Evolutionary conservation across 495 filamentous ascomycete species (phyloP), one percentile per base, ranked within the genome.

Genomic region (Cladorrhinum samala): DNA sequence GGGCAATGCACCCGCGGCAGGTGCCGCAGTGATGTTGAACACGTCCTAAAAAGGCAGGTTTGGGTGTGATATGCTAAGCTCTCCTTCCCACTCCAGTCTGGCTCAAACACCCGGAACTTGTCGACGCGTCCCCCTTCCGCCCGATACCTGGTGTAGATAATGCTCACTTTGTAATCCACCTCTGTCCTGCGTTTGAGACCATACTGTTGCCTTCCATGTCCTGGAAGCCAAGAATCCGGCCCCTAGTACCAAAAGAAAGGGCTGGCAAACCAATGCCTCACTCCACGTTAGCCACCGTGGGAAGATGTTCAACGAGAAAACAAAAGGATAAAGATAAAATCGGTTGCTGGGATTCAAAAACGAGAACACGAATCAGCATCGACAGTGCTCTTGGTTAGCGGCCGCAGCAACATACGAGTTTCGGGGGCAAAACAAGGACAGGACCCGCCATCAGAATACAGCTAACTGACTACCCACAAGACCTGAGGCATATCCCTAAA

Each of bases 171-270:
- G n/a, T n/a, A n/a, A n/a, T n/a, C n/a, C n/a, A n/a, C n/a, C n/a
- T 33, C 27, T 33, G 27, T 33, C 27, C 7, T 49, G 33, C 49
- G 61, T 63, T 63, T 63, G 61, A 63, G 61, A 63, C 61, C 61
- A 54, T 51, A 38, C 19, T 53, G 58, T 47, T 40, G 53, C 55
- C 42, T 48, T 46, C 48, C 58, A 19, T 48, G 55, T 49, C 54
- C 39, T 36, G 57, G 14, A 37, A 37, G 46, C 19, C 37, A 41
- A 14, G 30, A 6, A 37, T 37, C 14, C 42, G 16, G 7, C 3
- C 33, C 24, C 52, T 45, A n/a, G 56, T 41, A 53, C 59, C 56
- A 62, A 59, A 54, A 48, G 45, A 59, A 60, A 33, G 45, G 49
- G 30, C 45, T 42, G 37, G 45, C 41, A 49, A 33, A 47, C 46